Evolutionary conservation across 805 yeast species (phyloP), one percentile per base, ranked within the genome.

Genomic region (Zygosaccharomyces lentus): DNA sequence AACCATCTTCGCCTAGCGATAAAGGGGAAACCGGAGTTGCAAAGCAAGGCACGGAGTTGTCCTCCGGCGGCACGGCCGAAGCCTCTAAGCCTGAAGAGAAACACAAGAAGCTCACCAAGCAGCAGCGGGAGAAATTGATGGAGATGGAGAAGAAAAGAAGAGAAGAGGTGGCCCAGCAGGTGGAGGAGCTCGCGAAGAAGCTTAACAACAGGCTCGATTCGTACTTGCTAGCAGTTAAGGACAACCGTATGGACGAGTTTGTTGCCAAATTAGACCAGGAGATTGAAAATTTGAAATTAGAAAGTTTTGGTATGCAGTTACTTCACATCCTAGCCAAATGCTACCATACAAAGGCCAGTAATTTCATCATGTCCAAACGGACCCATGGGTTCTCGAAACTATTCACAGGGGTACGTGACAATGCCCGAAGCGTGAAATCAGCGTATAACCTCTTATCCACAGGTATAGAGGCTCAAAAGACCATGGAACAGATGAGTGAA

Each of bases 231-330:
- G 76, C 82, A 3, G 69, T 68, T 13, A 70, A 72, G 41, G 73
- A 74, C 24, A 61, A 76, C 24, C 77, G 80, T 12, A 59, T 78
- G 31, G 67, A 64, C 6, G 73, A 72, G 6, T 84, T 78, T 58
- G 67, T 64, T n/a, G 56, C 57, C 9, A 79, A 80, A 53, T 69
- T 86, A 24, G 66, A 69, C 32, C 69, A 71, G 45, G 93, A 86
- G 59, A 77, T 85, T 36, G 90, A 85, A 54, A 85, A 85, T 50
- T 71, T 93, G 61, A 93, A 93, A 65, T 79, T 88, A 76, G 99
- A 93, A 72, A 87, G 96, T 44, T 93, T 93, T 69, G 99, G 99
- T 10, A 68, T 91, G 41, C 96, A 91, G 67, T 73, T 93, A 41
- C 70, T 91, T 53, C 89, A 84, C 54, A 71, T 91, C 15, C 84